These are phyloP conservation scores for Candida anutae DNA, from an alignment of 1,139 yeast genomes.

Conservation along the genomic window DNA sequence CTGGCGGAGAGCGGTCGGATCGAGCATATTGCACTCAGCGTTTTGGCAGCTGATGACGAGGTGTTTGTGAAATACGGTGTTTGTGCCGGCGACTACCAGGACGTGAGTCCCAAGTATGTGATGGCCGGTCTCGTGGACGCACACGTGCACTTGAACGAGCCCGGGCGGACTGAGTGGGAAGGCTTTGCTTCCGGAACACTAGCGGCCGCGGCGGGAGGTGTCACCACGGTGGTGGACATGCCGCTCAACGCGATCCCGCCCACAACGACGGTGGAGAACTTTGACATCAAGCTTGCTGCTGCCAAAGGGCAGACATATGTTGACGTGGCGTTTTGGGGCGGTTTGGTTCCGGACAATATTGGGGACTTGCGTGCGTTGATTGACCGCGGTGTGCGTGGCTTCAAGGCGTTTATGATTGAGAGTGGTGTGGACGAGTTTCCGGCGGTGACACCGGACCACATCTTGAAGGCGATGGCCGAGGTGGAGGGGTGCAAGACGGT, in stretches of 20 bases:
- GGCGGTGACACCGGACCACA: conserved; percentile 56
- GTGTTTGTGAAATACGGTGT: no score
- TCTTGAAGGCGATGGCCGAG: conserved; percentile 53
- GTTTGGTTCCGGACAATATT: conserved; percentile 72
- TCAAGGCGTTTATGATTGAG: conserved; percentile 84
- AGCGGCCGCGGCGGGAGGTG: conserved; percentile 93
- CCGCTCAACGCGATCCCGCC: conserved; percentile 95
- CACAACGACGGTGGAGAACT: conserved; percentile 75
- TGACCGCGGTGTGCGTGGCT: conserved; percentile 82
- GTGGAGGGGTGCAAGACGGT: conserved; percentile 59
- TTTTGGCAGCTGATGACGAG: conserved; percentile 27
- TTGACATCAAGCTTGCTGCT: conserved; percentile 66
- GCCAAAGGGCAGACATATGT: conserved; percentile 83
- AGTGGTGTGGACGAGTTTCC: conserved; percentile 95
- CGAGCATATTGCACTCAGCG: conserved; percentile 33
- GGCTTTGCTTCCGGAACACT: conserved; percentile 90
- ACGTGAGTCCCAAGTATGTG: conserved; percentile 58
- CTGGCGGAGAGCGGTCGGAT: conserved; percentile 61
- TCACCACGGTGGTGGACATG: conserved; percentile 93
- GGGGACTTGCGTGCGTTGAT: conserved; percentile 66
- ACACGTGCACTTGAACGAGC: conserved; percentile 90
- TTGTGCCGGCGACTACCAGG: conserved; percentile 32
- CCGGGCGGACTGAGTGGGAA: conserved; percentile 94
- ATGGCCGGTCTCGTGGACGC: conserved; percentile 92
- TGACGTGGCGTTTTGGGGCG: conserved; percentile 96